Evolutionary conservation across 148 eudicot species (phyloP).

Genomic region (Dysphania ambrosioides): DNA sequence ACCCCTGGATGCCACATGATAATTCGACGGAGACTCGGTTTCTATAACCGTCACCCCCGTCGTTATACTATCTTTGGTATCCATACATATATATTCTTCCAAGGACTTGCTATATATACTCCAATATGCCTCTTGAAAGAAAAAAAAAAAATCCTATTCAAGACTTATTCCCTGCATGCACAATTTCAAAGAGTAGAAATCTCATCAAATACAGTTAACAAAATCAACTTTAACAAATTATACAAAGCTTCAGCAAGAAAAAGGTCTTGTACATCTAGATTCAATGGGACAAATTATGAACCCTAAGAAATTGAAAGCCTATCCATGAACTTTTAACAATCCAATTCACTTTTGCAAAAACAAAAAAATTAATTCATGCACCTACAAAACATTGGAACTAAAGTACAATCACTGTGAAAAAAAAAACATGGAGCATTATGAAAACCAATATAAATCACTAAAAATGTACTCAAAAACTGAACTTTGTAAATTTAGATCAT

Average conservation of each 20-base stretch:
- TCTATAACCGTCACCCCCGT: conserved; percentile 53
- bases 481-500: neutral
- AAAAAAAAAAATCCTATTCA: conserved; percentile 1
- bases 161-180: conserved; percentile 28
- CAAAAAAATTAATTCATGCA: conserved; percentile 17
- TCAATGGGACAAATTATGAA: neutral
- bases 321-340: neutral
- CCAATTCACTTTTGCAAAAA: neutral
- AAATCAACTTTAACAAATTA: conserved; percentile 2
- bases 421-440: neutral
- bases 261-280: conserved; percentile 3
- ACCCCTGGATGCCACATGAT: conserved; percentile 49
- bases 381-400: neutral
- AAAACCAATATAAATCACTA: conserved; percentile 7
- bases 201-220: conserved; percentile 16
- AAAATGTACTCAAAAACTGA: neutral
- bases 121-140: conserved; percentile 11
- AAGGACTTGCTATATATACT: neutral
- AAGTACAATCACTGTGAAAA: conserved; percentile 5
- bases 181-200: conserved; percentile 9
- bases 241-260: conserved; percentile 9
- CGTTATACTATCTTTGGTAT: conserved; percentile 34
- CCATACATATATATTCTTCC: conserved; percentile 36
- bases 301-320: neutral
- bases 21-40: conserved; percentile 53